These are phyloP conservation scores for Trifolium repens DNA, from an alignment of 306 rosid species.

Conservation along the genomic window DNA sequence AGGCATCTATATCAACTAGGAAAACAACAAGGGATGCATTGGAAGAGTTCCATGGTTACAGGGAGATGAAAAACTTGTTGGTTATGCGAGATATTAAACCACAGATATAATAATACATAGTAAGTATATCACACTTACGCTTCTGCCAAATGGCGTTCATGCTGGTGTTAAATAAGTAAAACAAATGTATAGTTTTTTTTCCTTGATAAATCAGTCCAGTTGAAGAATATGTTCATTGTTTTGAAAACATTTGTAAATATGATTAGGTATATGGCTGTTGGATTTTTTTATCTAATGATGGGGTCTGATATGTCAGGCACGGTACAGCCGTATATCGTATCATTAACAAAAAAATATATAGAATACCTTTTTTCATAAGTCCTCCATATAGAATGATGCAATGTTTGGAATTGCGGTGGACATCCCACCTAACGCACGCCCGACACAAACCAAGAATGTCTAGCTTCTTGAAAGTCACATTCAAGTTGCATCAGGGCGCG, in stretches of 20 bases:
- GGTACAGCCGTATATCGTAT: constrained; percentile 22
- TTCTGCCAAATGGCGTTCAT: neutral
- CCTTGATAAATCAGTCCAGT: constrained; percentile 6
- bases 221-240: constrained; percentile 35
- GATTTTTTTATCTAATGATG: constrained; percentile 16
- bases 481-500: neutral
- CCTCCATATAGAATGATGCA: neutral
- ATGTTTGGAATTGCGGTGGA: neutral
- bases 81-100: constrained; percentile 51
- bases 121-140: constrained; percentile 11
- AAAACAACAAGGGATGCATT: constrained; percentile 84
- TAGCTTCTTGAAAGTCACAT: neutral
- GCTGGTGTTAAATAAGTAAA: constrained; percentile 25
- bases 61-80: constrained; percentile 68
- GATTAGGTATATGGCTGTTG: constrained; percentile 29
- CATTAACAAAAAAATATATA: neutral
- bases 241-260: constrained; percentile 45
- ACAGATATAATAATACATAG: constrained; percentile 42
- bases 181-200: constrained; percentile 38
- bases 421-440: neutral
- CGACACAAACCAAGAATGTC: neutral
- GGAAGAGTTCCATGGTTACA: constrained; percentile 81
- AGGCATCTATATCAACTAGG: constrained; percentile 36
- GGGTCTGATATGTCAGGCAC: neutral
- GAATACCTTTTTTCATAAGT: neutral